Evolutionary conservation across 805 yeast genomes (phyloP).

Genomic region (Metschnikowia continentalis): DNA sequence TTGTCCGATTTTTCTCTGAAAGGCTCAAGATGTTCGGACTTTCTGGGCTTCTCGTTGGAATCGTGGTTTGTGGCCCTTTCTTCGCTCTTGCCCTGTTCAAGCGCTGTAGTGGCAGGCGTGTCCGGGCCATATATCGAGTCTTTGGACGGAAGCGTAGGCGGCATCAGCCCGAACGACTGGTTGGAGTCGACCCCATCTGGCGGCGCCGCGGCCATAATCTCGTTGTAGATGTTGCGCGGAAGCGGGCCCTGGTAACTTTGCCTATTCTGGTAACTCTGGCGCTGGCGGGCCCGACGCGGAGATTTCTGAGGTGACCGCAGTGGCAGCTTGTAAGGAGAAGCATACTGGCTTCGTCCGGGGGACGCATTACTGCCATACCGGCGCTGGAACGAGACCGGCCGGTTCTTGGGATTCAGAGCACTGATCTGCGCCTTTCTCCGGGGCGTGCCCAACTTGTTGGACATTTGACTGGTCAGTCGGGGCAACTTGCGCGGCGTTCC

Average conservation of each 20-base stretch:
- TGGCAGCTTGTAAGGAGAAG: conserved; percentile 29
- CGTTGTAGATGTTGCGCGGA: conserved; percentile 43
- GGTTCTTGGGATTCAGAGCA: conserved; percentile 29
- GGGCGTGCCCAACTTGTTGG: conserved; percentile 9
- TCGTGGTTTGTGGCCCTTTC: conserved; percentile 4
- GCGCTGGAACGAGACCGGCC: conserved; percentile 42
- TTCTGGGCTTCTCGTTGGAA: background rate
- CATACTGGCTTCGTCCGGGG: conserved; percentile 18
- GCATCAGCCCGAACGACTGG: conserved; percentile 24
- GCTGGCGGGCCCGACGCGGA: conserved; percentile 18
- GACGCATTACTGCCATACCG: conserved; percentile 25
- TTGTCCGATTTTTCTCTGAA: background rate
- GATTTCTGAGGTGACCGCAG: conserved; percentile 18
- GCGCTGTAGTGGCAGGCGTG: conserved; percentile 8
- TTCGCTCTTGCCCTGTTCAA: conserved; percentile 8
- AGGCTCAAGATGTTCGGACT: no score
- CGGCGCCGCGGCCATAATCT: conserved; percentile 27
- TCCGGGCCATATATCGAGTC: conserved; percentile 21
- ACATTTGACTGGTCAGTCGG: conserved; percentile 10
- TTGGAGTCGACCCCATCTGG: background rate
- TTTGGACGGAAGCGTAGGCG: conserved; percentile 42
- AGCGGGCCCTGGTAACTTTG: conserved; percentile 24
- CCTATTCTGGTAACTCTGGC: conserved; percentile 11
- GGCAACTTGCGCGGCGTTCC: conserved; percentile 14
- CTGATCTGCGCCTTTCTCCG: conserved; percentile 28